Conservation (phyloP, 2,329 filamentous ascomycete species). For the Curvularia eragrostidis region DNA sequence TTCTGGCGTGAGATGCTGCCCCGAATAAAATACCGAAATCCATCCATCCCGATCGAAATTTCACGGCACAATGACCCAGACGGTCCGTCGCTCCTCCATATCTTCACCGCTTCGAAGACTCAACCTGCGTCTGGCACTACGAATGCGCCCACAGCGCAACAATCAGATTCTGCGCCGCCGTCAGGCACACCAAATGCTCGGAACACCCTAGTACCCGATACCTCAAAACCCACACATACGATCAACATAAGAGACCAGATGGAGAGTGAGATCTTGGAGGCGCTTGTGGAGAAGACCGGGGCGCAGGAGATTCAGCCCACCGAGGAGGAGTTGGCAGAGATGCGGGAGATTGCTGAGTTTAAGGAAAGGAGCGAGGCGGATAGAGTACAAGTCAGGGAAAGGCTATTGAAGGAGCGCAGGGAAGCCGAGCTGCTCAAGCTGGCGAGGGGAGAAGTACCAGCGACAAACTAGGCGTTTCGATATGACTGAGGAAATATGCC, state of each 20-base stretch:
- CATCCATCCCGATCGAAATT: conserved; percentile 80
- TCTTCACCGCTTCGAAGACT: conserved; percentile 41
- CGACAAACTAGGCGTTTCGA: conserved; percentile 5
- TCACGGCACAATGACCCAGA: conserved; percentile 65
- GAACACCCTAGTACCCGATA: conserved; percentile 38
- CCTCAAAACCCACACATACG: conserved; percentile 50
- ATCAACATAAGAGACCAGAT: conserved; percentile 67
- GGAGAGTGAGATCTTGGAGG: conserved; percentile 67
- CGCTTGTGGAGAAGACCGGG: conserved; percentile 68
- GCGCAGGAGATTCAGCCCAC: conserved; percentile 65
- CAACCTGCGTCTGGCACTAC: conserved; percentile 19
- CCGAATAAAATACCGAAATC: conserved; percentile 93
- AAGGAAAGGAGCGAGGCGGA: conserved; percentile 61
- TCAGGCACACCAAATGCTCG: conserved; percentile 29
- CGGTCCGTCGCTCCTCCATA: conserved; percentile 41
- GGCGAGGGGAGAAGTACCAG: conserved; percentile 54
- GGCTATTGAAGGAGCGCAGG: conserved; percentile 64
- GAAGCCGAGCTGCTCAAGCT: conserved; percentile 66
- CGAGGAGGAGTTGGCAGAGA: conserved; percentile 64
- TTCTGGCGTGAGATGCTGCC: conserved; percentile 88
- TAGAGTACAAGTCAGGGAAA: conserved; percentile 60
- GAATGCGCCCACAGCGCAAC: conserved; percentile 23
- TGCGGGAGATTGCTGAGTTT: conserved; percentile 65
- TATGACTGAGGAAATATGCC: background rate
- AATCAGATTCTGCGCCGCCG: conserved; percentile 25